Conservation (phyloP, 106 monocot species). For the Dioscorea dumetorum region DNA sequence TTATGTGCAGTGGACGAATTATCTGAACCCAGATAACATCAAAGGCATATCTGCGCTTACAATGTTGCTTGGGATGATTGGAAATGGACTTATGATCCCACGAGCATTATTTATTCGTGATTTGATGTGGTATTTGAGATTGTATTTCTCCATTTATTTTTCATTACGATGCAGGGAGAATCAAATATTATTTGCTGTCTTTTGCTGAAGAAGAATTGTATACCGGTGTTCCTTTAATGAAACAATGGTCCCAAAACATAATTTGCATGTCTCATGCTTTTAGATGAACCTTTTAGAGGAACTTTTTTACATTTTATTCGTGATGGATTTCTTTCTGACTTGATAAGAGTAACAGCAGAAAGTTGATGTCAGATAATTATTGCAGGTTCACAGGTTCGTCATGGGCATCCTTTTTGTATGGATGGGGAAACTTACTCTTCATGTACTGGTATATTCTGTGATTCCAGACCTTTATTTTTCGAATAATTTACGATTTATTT, state of each 20-base stretch:
- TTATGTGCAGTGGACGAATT: slow-evolving; percentile 38
- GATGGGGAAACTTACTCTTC: slow-evolving; percentile 38
- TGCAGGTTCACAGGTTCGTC: slow-evolving; percentile 34
- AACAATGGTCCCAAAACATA: background rate
- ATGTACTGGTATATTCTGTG: slow-evolving; percentile 26
- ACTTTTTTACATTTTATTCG: no score
- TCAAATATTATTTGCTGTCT: background rate
- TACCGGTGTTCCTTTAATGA: background rate
- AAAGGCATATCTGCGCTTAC: slow-evolving; percentile 31
- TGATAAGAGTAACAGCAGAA: background rate
- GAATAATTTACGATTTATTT: background rate
- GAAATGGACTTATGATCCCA: slow-evolving; percentile 42
- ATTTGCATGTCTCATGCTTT: background rate
- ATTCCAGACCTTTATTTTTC: background rate
- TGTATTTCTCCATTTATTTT: background rate
- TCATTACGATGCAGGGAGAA: background rate
- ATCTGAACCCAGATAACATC: slow-evolving; percentile 42
- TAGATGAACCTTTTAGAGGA: background rate
- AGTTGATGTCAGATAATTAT: background rate
- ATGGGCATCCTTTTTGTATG: slow-evolving; percentile 39
- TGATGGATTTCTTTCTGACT: no score
- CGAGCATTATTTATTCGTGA: slow-evolving; percentile 44
- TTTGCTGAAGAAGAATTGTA: background rate
- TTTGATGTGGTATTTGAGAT: slow-evolving; percentile 35
- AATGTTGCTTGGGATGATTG: slow-evolving; percentile 35